Percentiles rank a stretch among this genome's conserved stretches.
Evolutionary conservation across 306 rosid genomes (phyloP).

Genomic region (Pterocarpus macrocarpus): DNA sequence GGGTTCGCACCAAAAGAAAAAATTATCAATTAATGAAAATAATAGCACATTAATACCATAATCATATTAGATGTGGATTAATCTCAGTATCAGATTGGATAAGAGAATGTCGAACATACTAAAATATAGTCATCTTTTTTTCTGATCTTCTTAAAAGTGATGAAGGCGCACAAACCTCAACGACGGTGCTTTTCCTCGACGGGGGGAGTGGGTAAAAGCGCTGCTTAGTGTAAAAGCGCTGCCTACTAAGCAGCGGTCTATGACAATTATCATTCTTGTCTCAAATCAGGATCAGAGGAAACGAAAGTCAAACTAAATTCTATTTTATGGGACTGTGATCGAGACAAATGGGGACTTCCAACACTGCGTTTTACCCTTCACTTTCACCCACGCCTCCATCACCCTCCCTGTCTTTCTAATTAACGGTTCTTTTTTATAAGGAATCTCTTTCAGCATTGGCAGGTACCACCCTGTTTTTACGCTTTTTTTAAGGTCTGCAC

Average conservation of each 20-base stretch:
- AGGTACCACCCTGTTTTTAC: slow-evolving; percentile 48
- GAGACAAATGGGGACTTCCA: neutral
- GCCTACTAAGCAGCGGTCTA: slow-evolving; percentile 28
- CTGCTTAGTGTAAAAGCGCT: slow-evolving; percentile 9
- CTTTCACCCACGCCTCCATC: slow-evolving; percentile 39
- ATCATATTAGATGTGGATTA: too few species aligned
- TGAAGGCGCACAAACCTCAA: neutral
- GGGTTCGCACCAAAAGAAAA: too few species aligned
- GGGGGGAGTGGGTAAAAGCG: slow-evolving; percentile 25
- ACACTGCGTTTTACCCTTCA: slow-evolving; percentile 7
- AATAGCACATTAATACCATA: too few species aligned
- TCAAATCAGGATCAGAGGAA: slow-evolving; percentile 43
- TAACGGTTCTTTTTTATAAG: slow-evolving; percentile 28
- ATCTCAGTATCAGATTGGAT: too few species aligned
- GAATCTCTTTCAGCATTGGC: slow-evolving; percentile 56
- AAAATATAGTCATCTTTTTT: neutral
- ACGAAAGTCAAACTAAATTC: slow-evolving; percentile 61
- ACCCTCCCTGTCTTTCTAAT: slow-evolving; percentile 29
- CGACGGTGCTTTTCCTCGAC: neutral
- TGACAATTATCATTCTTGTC: slow-evolving; percentile 47
- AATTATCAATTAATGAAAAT: too few species aligned
- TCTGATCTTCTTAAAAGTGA: too few species aligned
- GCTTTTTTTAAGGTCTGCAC: slow-evolving; percentile 44
- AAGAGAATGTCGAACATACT: too few species aligned
- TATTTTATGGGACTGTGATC: slow-evolving; percentile 1